Evolutionary conservation across 441 rosid genomes (phyloP), one percentile per base, ranked within the genome.

Genomic region (Populus hybrid): DNA sequence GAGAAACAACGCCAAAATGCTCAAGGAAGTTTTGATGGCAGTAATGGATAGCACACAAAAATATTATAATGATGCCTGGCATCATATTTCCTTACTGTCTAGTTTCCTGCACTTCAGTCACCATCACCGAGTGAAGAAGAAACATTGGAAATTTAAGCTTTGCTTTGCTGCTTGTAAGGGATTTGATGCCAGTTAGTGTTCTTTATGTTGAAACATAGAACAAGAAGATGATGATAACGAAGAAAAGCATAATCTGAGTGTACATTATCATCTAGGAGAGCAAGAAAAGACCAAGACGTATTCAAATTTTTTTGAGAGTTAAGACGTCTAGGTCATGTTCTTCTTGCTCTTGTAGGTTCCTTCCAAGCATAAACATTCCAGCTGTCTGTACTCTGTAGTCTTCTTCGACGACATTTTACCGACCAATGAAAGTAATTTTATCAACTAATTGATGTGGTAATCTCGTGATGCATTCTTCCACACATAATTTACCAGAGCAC

Each of bases 1-100:
- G 98, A 92, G 79, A 91, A 95, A 84, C 87, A 95, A 74, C 81
- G 98, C 84, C 99, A 89, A 74, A 89, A 81, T 26, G 94, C 90
- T 70, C 92, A 86, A 77, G 97, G 90, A 65, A 90, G 95, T 76
- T 89, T 84, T 6, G 98, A 95, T 77, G 95, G 92, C 72, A 80
- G 82, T 5, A 89, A 86, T 24, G 88, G 90, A 34, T 89, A 89
- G 76, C 26, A 36, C 26, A 64, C 77, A 50, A n/a, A 5, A 3
- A 46, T 63, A 72, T 68, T 26, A 18, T 6, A 8, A 32, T 32
- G 36, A 2, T 53, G 70, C 65, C 57, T 14, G 46, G 50, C 77
- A 35, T n/a, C 77, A 73, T 42, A 74, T 21, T 64, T 65, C 67
- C 35, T 6, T 7, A 20, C 18, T 16, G 4, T 20, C 21, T 57